Evolutionary conservation across 768 basidiomycete species (phyloP), one percentile per base, ranked within the genome.

Genomic region (Astraeus odoratus): DNA sequence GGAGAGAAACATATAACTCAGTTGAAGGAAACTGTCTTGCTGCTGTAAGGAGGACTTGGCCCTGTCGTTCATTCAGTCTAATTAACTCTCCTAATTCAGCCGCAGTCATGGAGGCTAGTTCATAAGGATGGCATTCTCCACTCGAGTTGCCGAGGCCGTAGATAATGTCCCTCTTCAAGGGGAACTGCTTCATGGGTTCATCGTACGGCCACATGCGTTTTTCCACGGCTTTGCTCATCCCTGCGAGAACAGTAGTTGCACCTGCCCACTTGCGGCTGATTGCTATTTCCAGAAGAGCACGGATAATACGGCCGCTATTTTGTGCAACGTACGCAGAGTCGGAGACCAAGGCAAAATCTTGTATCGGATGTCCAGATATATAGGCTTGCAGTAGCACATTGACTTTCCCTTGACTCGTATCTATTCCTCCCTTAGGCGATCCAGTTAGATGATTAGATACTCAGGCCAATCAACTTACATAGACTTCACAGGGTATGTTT

Each of bases 321-420:
- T 97, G 94, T 19, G 93, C 88, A 33, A 82, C 90, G 58, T 95
- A 99, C 2, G 84, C 90, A 58, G 81, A 85, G 59, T 99, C 96
- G 1, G 96, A 98, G 6, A 98, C 84, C 47, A 99, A 70, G 8
- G 96, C 96, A 56, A 96, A 99, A 65, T 99, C 96, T 49, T 96
- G 86, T 12, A 96, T 70, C n/a, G 71, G 68, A 35, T 78, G 73
- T 37, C 76, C 69, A 29, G 92, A 96, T 51, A 99, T 91, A 63
- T 78, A 88, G 1, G 80, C 86, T 66, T 99, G 96, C 18, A 99
- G 71, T 15, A 98, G 74, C 49, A 98, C 88, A 62, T 97, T 98
- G 66, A 94, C 92, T 68, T 99, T 99, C 39, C 79, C 90, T 64
- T 71, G 79, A 48, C 75, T 76, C 10, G 73, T 77, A 44, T 78